Evolutionary conservation across 192 early-diverging fungal species (phyloP).

Genomic region (Dispira simplex): DNA sequence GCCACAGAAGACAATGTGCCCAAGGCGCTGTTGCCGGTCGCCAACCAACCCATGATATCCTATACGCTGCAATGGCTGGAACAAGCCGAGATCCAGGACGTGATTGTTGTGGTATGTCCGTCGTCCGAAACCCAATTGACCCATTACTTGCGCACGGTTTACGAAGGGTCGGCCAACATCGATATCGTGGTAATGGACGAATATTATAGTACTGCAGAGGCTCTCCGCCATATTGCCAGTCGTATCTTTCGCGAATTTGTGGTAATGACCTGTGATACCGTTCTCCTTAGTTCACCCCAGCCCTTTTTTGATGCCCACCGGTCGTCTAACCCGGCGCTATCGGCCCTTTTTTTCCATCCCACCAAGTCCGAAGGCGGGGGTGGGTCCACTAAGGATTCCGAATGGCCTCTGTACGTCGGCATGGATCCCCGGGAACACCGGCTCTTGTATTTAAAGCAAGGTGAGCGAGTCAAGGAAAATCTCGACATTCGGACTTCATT

Average conservation of each 20-base stretch:
- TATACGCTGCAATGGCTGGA: constrained; percentile 94
- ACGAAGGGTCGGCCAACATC: background rate
- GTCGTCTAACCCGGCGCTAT: constrained; percentile 58
- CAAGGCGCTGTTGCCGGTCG: constrained; percentile 88
- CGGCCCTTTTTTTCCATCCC: constrained; percentile 69
- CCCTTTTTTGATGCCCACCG: constrained; percentile 76
- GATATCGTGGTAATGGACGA: background rate
- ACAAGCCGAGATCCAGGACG: constrained; percentile 43
- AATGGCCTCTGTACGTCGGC: constrained; percentile 27
- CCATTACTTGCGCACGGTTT: constrained; percentile 7
- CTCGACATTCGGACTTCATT: constrained; percentile 22
- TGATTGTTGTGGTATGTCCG: background rate
- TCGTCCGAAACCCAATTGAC: constrained; percentile 4
- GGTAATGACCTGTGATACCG: constrained; percentile 79
- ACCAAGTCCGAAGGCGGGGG: constrained; percentile 54
- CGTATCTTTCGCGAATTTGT: constrained; percentile 46
- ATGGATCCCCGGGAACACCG: constrained; percentile 25
- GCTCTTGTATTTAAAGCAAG: constrained; percentile 18
- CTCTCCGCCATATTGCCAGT: background rate
- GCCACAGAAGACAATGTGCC: constrained; percentile 69
- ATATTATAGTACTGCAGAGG: constrained; percentile 1
- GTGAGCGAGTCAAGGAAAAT: constrained; percentile 2
- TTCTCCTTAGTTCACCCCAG: constrained; percentile 71
- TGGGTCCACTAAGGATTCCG: constrained; percentile 26
- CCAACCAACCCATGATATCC: constrained; percentile 88